Conservation (phyloP, 1,284 basidiomycete genomes). For the Moesziomyces parantarcticus region DNA sequence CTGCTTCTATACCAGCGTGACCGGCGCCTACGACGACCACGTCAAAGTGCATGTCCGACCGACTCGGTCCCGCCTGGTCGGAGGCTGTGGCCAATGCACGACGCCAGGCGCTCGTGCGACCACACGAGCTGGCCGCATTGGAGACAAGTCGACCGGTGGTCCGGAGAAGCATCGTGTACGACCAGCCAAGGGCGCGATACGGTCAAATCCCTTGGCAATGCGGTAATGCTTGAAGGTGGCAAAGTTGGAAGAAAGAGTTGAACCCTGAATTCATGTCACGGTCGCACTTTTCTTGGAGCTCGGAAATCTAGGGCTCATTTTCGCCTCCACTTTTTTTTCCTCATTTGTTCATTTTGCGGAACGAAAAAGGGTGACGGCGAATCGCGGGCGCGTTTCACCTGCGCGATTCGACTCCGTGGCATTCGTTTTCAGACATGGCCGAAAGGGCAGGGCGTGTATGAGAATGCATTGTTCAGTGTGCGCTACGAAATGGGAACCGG, state of each 20-base stretch:
- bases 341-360: too few relatives aligned
- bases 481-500: background rate
- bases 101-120: background rate
- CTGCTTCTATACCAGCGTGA: conserved; percentile 90
- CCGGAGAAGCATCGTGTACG: too few relatives aligned
- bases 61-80: conserved; percentile 8
- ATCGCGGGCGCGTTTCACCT: too few relatives aligned
- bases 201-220: too few relatives aligned
- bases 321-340: background rate
- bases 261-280: conserved; percentile 8
- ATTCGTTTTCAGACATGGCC: background rate
- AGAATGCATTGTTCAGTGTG: conserved; percentile 24
- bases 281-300: background rate
- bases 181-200: too few relatives aligned
- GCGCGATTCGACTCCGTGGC: too few relatives aligned
- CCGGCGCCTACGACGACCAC: conserved; percentile 90
- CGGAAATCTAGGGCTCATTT: background rate
- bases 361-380: too few relatives aligned
- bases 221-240: too few relatives aligned
- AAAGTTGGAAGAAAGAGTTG: background rate
- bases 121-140: too few relatives aligned
- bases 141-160: too few relatives aligned
- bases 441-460: background rate
- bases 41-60: conserved; percentile 64
- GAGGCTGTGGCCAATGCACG: conserved; percentile 15